These are phyloP conservation scores for Papilionanthe hybrid DNA, from an alignment of 116 monocot genomes.

Conservation along the genomic window DNA sequence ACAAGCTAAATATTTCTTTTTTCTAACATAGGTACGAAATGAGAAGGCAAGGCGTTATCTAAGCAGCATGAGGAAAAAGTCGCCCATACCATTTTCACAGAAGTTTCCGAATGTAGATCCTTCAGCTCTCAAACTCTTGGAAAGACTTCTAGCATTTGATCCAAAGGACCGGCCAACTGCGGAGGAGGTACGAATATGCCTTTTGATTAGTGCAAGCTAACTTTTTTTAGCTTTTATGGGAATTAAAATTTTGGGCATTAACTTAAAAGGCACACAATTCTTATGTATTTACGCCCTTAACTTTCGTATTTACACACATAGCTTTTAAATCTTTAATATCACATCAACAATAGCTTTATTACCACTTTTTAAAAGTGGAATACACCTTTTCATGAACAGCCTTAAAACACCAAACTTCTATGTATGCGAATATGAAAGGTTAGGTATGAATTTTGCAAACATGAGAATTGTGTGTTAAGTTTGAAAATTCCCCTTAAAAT, in stretches of 20 bases:
- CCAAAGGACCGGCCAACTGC: conserved; percentile 88
- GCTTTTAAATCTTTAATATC: too few species aligned
- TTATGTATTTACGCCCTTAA: too few species aligned
- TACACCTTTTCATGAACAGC: too few species aligned
- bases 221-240: background rate
- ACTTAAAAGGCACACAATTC: too few species aligned
- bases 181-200: conserved; percentile 47
- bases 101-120: conserved; percentile 93
- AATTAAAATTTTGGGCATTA: background rate
- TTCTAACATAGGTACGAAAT: conserved; percentile 55
- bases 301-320: too few species aligned
- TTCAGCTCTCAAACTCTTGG: conserved; percentile 63
- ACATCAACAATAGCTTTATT: too few species aligned
- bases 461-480: too few species aligned
- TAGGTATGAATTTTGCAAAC: too few species aligned
- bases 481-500: background rate
- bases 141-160: conserved; percentile 84
- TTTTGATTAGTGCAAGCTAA: background rate
- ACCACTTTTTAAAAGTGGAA: too few species aligned
- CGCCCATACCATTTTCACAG: conserved; percentile 56
- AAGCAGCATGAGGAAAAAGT: conserved; percentile 81
- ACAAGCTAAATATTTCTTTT: background rate
- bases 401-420: too few species aligned
- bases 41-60: conserved; percentile 88
- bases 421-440: too few species aligned